phyloP scores from a whole-genome alignment of 768 basidiomycete species.

The Leccinum ochraceum region DNA sequence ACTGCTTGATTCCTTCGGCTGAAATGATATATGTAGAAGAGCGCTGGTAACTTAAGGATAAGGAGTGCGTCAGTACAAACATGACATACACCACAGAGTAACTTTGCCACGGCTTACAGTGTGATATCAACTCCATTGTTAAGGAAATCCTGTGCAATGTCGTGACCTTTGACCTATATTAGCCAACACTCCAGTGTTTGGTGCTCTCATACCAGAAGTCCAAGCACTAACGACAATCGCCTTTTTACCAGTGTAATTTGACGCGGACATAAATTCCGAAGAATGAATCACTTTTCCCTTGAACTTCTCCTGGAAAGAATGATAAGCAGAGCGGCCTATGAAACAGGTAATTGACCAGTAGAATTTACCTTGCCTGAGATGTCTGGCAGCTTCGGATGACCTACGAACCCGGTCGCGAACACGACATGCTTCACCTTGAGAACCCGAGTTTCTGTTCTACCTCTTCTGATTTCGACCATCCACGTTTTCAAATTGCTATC shows the following conservation, averaged over 20 bases:
- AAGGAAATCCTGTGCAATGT: slow-evolving; percentile 39
- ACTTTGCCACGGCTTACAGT: slow-evolving; percentile 14
- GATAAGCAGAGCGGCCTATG: neutral
- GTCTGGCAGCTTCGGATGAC: slow-evolving; percentile 44
- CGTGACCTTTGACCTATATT: slow-evolving; percentile 31
- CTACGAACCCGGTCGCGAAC: slow-evolving; percentile 55
- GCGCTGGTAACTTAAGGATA: slow-evolving; percentile 24
- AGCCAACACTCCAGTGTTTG: slow-evolving; percentile 3
- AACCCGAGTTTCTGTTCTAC: slow-evolving; percentile 32
- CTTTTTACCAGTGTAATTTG: slow-evolving; percentile 58
- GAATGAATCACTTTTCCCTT: slow-evolving; percentile 59
- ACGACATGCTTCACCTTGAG: slow-evolving; percentile 53
- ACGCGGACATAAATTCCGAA: slow-evolving; percentile 45
- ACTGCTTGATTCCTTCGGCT: neutral
- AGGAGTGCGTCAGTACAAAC: slow-evolving; percentile 1
- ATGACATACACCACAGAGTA: too few relatives aligned
- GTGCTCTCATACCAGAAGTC: slow-evolving; percentile 45
- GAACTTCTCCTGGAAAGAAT: slow-evolving; percentile 43
- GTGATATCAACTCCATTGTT: slow-evolving; percentile 32
- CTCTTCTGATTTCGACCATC: slow-evolving; percentile 43
- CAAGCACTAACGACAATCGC: slow-evolving; percentile 68
- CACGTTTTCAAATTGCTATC: slow-evolving; percentile 42
- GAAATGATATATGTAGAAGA: slow-evolving; percentile 32
- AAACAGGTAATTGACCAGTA: neutral
- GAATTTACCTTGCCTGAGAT: slow-evolving; percentile 41